Conservation (phyloP, 2,329 filamentous ascomycete species). For the Endoconidiophora laricicola region DNA sequence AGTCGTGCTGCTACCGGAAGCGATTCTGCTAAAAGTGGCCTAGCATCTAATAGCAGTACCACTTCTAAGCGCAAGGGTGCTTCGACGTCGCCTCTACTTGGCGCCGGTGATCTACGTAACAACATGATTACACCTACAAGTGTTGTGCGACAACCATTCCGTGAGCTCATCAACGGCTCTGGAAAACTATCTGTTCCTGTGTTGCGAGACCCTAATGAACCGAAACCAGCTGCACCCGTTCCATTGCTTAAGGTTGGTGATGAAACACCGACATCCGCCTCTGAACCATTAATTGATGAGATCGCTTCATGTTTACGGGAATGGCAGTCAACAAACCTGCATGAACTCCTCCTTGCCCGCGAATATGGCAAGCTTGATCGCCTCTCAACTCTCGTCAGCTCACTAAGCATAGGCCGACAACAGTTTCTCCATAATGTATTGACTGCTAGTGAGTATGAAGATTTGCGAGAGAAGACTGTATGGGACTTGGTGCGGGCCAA, state of each 20-base stretch:
- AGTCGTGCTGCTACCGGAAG: conserved; percentile 14
- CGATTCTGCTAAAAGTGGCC: conserved; percentile 39
- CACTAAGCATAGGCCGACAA: conserved; percentile 70
- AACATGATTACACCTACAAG: conserved; percentile 10
- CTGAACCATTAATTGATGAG: conserved; percentile 89
- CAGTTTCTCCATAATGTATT: conserved; percentile 90
- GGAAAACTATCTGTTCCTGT: conserved; percentile 31
- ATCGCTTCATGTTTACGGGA: conserved; percentile 92
- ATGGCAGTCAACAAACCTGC: conserved; percentile 95
- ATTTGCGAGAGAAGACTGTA: conserved; percentile 71
- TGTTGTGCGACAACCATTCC: conserved; percentile 14
- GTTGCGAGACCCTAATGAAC: conserved; percentile 46
- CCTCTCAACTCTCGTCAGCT: conserved; percentile 62
- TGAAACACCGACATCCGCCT: conserved; percentile 76
- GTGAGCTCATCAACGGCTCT: conserved; percentile 25
- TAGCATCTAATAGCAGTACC: conserved; percentile 21
- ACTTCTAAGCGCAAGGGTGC: conserved; percentile 20
- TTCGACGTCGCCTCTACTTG: background rate
- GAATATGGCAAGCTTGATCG: conserved; percentile 70
- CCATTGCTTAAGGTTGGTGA: conserved; percentile 97
- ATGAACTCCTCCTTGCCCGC: conserved; percentile 70
- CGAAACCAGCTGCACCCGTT: conserved; percentile 77
- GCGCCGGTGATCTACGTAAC: conserved; percentile 9
- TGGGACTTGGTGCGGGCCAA: conserved; percentile 93
- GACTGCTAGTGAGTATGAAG: conserved; percentile 67